These are phyloP conservation scores for Mucor piriformis DNA, from an alignment of 371 early-diverging fungal species.

Conservation along the genomic window DNA sequence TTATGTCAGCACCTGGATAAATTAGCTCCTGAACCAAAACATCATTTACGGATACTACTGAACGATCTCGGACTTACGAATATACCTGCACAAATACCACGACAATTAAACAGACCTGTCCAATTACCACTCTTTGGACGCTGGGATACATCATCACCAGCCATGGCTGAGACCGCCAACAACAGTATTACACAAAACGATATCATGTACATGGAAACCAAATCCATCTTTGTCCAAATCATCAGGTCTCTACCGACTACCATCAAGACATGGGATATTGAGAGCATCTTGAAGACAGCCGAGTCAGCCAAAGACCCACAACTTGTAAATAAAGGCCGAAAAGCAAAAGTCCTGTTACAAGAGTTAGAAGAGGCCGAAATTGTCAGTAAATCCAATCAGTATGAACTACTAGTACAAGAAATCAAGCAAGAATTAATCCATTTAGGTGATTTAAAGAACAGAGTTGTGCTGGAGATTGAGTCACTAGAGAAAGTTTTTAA, in stretches of 20 bases:
- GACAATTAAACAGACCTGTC: conserved; percentile 81
- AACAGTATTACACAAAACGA: conserved; percentile 83
- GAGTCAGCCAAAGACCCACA: conserved; percentile 80
- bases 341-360: conserved; percentile 81
- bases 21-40: conserved; percentile 76
- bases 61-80: conserved; percentile 69
- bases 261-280: conserved; percentile 41
- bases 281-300: conserved; percentile 75
- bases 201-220: conserved; percentile 89
- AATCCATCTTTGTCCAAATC: conserved; percentile 85
- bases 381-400: conserved; percentile 66
- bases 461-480: conserved; percentile 71
- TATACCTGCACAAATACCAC: conserved; percentile 71
- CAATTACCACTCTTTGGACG: conserved; percentile 82
- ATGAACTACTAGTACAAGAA: conserved; percentile 79
- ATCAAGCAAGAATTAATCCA: conserved; percentile 79
- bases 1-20: conserved; percentile 79
- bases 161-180: conserved; percentile 56
- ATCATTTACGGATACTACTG: conserved; percentile 77
- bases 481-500: conserved; percentile 81
- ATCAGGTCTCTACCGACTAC: conserved; percentile 70
- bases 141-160: conserved; percentile 89
- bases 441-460: conserved; percentile 80
- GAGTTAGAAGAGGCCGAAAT: conserved; percentile 75
- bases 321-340: conserved; percentile 84